Evolutionary conservation across 2,329 filamentous ascomycete species (phyloP).

Genomic region (Penicillium hesseltinei): DNA sequence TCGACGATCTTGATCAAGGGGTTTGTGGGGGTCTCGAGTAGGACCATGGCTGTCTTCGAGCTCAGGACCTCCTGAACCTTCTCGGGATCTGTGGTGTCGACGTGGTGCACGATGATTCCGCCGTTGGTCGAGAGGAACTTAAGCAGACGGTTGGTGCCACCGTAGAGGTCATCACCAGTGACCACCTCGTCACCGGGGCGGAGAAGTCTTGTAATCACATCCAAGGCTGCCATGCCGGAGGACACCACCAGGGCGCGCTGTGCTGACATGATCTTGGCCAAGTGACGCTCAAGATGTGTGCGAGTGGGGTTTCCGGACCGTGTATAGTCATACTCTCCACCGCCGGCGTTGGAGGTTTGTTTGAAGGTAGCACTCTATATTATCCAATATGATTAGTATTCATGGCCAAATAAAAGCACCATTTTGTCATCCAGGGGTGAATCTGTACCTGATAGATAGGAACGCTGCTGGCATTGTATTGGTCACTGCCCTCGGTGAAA

Average conservation of each 20-base stretch:
- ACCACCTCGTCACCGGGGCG: conserved; percentile 95
- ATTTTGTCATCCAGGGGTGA: neutral
- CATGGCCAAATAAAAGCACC: neutral
- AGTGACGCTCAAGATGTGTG: conserved; percentile 90
- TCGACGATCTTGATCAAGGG: conserved; percentile 98
- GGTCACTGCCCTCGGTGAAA: conserved; percentile 92
- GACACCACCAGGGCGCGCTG: conserved; percentile 87
- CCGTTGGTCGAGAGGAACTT: conserved; percentile 88
- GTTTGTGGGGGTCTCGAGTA: conserved; percentile 95
- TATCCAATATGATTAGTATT: neutral
- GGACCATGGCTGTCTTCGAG: conserved; percentile 86
- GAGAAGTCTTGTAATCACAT: conserved; percentile 89
- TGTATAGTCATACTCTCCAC: conserved; percentile 96
- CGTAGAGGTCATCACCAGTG: conserved; percentile 94
- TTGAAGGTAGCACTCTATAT: conserved; percentile 89
- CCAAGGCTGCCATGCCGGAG: conserved; percentile 94
- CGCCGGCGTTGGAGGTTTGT: conserved; percentile 75
- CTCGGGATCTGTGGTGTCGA: conserved; percentile 82
- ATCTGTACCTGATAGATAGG: conserved; percentile 80
- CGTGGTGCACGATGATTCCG: conserved; percentile 90
- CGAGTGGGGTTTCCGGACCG: conserved; percentile 95
- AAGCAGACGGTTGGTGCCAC: conserved; percentile 87
- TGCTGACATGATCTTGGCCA: conserved; percentile 99
- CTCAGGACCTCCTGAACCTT: conserved; percentile 67
- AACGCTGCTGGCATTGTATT: conserved; percentile 94